phyloP scores from a whole-genome alignment of 2,329 filamentous ascomycete genomes.

The Phialocephala subalpina region DNA sequence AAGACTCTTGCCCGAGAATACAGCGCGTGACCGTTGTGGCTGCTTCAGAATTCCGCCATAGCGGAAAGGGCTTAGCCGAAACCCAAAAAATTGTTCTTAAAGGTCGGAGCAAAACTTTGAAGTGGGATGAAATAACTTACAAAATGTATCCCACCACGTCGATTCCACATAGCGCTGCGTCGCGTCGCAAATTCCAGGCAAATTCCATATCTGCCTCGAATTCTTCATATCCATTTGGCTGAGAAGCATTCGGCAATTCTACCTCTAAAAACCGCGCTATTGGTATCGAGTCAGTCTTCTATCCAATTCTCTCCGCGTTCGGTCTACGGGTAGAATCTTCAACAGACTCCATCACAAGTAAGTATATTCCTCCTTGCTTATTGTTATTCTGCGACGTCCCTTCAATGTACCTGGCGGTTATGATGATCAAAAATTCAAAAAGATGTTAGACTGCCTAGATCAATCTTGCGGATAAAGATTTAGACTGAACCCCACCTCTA shows the following conservation, averaged over 20 bases:
- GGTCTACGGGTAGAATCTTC: neutral
- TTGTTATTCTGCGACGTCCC: neutral
- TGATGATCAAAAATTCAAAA: slow-evolving; percentile 38
- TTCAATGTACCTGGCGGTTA: slow-evolving; percentile 21
- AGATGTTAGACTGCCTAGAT: slow-evolving; percentile 43
- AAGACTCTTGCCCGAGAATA: neutral
- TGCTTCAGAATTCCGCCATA: slow-evolving; percentile 3
- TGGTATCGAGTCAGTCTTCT: neutral
- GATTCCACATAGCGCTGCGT: slow-evolving; percentile 14
- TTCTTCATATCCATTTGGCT: slow-evolving; percentile 8
- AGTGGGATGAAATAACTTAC: slow-evolving; percentile 23
- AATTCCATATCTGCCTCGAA: slow-evolving; percentile 5
- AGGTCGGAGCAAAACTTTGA: slow-evolving; percentile 12
- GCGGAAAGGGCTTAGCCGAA: slow-evolving; percentile 26
- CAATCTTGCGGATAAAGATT: slow-evolving; percentile 36
- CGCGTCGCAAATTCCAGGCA: neutral
- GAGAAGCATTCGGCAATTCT: neutral
- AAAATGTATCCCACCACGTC: slow-evolving; percentile 28
- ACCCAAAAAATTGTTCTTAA: slow-evolving; percentile 17
- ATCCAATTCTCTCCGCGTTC: neutral
- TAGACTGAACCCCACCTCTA: slow-evolving; percentile 33
- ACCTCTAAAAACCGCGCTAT: slow-evolving; percentile 2
- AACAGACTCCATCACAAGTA: slow-evolving; percentile 7
- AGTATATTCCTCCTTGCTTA: neutral
- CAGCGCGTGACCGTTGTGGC: slow-evolving; percentile 9